These are phyloP conservation scores for Otatea glauca DNA, from an alignment of 176 grass and related monocot genomes.

Conservation along the genomic window DNA sequence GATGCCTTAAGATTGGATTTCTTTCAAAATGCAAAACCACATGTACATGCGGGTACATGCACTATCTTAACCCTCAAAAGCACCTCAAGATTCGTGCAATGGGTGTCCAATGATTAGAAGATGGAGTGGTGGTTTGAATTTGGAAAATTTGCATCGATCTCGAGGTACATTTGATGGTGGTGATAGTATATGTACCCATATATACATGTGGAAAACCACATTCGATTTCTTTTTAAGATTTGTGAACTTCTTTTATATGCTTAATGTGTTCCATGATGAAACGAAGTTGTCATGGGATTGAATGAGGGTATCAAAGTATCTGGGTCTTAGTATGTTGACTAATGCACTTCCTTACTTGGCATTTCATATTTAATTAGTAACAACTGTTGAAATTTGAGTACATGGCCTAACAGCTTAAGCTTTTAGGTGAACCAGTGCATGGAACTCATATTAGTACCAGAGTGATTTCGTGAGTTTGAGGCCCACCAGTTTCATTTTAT, in stretches of 20 bases:
- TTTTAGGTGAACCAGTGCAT: background rate
- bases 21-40: no score
- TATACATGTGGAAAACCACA: no score
- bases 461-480: background rate
- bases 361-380: background rate
- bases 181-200: no score
- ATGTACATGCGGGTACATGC: no score
- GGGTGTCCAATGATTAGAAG: no score
- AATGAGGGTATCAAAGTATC: background rate
- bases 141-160: no score
- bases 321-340: background rate
- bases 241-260: background rate
- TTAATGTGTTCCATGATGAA: background rate
- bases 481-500: background rate
- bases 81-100: no score
- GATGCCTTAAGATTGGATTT: constrained; percentile 2
- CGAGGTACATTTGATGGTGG: no score
- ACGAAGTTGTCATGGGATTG: background rate
- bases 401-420: background rate
- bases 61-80: no score
- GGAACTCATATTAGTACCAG: background rate
- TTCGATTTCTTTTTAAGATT: background rate
- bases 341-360: background rate
- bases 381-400: background rate
- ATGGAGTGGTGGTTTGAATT: no score